These are phyloP conservation scores for Phytophthora melonis DNA, from an alignment of 352 stramenopile species.

Conservation along the genomic window DNA sequence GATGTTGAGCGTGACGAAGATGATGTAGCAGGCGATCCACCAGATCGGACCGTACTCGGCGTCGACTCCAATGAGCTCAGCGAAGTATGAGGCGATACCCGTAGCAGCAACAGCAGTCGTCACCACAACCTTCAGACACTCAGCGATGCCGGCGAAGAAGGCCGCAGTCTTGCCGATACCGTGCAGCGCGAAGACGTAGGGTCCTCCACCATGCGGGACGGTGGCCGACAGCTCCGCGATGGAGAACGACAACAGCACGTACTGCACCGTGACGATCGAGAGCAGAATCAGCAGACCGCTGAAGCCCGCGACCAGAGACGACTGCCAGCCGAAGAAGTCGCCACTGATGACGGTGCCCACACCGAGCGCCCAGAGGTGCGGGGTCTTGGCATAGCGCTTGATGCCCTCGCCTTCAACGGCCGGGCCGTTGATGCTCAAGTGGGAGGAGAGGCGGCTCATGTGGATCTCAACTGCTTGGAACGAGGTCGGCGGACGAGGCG, in stretches of 20 bases:
- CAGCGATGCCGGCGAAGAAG: constrained; percentile 62
- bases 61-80: constrained; percentile 46
- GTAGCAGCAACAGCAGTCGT: constrained; percentile 58
- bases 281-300: constrained; percentile 60
- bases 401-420: constrained; percentile 16
- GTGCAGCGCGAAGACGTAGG: constrained; percentile 67
- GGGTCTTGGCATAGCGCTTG: constrained; percentile 56
- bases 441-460: constrained; percentile 27
- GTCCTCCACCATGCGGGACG: constrained; percentile 51
- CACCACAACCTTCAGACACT: constrained; percentile 64
- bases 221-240: constrained; percentile 68
- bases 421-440: constrained; percentile 26
- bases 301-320: constrained; percentile 35
- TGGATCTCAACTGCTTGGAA: constrained; percentile 10
- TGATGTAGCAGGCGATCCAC: constrained; percentile 60
- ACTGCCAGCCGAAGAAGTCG: constrained; percentile 72
- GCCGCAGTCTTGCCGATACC: constrained; percentile 50
- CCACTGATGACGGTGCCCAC: constrained; percentile 62
- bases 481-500: neutral
- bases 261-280: constrained; percentile 63
- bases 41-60: constrained; percentile 44
- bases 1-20: constrained; percentile 61
- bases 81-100: constrained; percentile 65
- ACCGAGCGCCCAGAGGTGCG: constrained; percentile 64
- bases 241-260: constrained; percentile 68